phyloP scores from a whole-genome alignment of 2,329 filamentous ascomycete species.

The Aspergillus uvarum region DNA sequence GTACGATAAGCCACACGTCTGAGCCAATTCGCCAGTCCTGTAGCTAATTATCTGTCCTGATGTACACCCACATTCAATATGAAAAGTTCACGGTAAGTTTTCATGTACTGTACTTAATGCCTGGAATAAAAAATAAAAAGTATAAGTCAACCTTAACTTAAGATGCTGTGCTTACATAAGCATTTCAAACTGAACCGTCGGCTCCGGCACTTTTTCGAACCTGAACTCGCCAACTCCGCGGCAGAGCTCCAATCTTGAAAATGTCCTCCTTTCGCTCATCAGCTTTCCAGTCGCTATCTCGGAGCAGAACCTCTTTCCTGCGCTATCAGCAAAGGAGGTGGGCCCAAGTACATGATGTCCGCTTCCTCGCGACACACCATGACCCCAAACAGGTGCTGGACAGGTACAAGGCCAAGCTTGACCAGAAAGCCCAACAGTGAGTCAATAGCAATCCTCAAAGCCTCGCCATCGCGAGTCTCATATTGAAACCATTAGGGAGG shows the following conservation, averaged over 20 bases:
- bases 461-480: slow-evolving; percentile 1
- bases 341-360: slow-evolving; percentile 89
- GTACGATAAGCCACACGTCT: too few species aligned
- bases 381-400: slow-evolving; percentile 66
- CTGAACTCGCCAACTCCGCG: slow-evolving; percentile 2
- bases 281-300: slow-evolving; percentile 50
- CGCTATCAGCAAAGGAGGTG: slow-evolving; percentile 67
- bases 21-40: too few species aligned
- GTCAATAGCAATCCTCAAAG: slow-evolving; percentile 19
- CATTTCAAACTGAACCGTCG: not conserved
- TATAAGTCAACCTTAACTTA: too few species aligned
- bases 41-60: too few species aligned
- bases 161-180: not conserved
- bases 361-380: slow-evolving; percentile 79
- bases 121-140: not conserved
- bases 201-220: not conserved
- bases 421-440: slow-evolving; percentile 71
- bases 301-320: slow-evolving; percentile 29
- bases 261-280: slow-evolving; percentile 53
- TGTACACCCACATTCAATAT: too few species aligned
- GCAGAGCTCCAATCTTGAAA: not conserved
- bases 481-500: slow-evolving; percentile 51
- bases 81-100: too few species aligned
- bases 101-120: too few species aligned
- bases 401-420: slow-evolving; percentile 84